A percentile compares a stretch with the other conserved stretches of the same genome.
Evolutionary conservation across 2,329 filamentous ascomycete genomes (phyloP).

Genomic region (Exophiala aquamarina): DNA sequence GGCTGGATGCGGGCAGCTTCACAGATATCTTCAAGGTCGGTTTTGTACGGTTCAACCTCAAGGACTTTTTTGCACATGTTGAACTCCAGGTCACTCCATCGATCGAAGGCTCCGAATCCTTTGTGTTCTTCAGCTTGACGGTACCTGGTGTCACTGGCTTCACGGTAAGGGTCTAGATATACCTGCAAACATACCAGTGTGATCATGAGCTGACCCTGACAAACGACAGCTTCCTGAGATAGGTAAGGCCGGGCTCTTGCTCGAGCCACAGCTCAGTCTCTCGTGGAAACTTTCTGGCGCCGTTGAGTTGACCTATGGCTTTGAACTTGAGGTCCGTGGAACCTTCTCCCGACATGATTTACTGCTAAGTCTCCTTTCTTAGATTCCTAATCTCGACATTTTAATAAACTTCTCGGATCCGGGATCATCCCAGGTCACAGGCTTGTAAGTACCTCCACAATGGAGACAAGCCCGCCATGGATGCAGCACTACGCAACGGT

Average conservation of each 20-base stretch:
- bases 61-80: constrained; percentile 6
- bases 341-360: too few species aligned
- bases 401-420: constrained; percentile 3
- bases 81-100: not conserved
- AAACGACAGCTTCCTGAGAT: not conserved
- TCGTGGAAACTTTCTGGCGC: constrained; percentile 5
- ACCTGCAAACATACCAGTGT: too few species aligned
- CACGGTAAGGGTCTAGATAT: constrained; percentile 7
- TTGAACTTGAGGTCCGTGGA: constrained; percentile 3
- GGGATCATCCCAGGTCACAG: constrained; percentile 3
- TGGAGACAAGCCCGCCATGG: not conserved
- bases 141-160: not conserved
- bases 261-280: constrained; percentile 1
- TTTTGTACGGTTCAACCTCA: constrained; percentile 1
- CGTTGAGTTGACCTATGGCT: constrained; percentile 6
- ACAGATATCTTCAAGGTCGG: constrained; percentile 3
- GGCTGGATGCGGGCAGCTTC: not conserved
- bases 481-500: too few species aligned
- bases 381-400: constrained; percentile 3
- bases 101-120: not conserved
- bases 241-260: constrained; percentile 1
- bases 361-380: not conserved
- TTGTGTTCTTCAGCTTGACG: constrained; percentile 1
- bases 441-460: constrained; percentile 2
- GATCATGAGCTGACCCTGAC: too few species aligned